Conservation (phyloP, 2,329 filamentous ascomycete species). For the Dothistroma pini region DNA sequence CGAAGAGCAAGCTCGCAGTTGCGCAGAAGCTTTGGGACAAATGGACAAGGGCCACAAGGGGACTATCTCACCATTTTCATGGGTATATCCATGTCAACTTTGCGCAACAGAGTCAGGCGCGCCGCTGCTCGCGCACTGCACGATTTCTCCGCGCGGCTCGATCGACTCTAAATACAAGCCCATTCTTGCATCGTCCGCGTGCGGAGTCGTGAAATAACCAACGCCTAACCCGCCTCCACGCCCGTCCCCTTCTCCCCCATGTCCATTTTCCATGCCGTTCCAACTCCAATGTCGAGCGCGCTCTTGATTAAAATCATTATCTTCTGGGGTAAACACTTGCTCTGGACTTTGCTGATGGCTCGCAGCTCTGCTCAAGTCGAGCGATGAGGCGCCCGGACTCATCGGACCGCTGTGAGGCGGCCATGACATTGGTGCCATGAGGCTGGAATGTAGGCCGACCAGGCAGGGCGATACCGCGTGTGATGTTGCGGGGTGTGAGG, state of each 20-base stretch:
- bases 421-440: constrained; percentile 1
- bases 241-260: constrained; percentile 1
- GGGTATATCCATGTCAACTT: constrained; percentile 4
- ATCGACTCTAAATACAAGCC: constrained; percentile 13
- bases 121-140: not conserved
- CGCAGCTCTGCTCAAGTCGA: not conserved
- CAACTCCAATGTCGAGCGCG: not conserved
- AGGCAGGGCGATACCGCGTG: not conserved
- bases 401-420: not conserved
- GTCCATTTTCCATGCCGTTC: not conserved
- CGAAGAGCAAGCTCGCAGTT: not conserved
- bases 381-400: not conserved
- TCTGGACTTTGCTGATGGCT: not conserved
- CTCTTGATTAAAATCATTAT: not conserved
- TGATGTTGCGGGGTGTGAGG: constrained; percentile 2
- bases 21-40: not conserved
- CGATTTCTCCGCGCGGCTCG: constrained; percentile 16
- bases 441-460: not conserved
- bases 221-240: not conserved
- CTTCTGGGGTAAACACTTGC: not conserved
- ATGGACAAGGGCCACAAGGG: not conserved
- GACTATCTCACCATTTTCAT: not conserved
- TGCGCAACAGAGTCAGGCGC: constrained; percentile 14
- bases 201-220: constrained; percentile 4
- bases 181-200: constrained; percentile 11